Evolutionary conservation across 768 basidiomycete genomes (phyloP), one percentile per base, ranked within the genome.

Genomic region (Lyophyllum shimeji): DNA sequence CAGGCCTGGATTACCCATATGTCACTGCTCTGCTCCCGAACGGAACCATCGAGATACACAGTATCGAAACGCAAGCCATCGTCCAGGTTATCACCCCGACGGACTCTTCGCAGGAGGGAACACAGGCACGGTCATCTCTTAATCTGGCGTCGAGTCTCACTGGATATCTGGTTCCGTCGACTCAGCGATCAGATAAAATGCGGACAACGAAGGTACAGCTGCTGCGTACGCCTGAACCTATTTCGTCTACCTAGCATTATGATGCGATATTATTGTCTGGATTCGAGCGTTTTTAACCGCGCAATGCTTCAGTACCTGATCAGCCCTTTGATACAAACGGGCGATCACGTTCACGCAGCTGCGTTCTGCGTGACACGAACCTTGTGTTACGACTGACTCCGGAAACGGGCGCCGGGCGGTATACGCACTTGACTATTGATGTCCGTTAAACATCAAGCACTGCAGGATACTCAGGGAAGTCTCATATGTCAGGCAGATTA

Each of bases 1-100:
- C 61, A 92, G 92, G 84, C 56, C 75, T 94, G 50, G 94, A 97
- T 67, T 85, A 86, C 60, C 94, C 92, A 3, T 87, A 90, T 59
- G 74, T 94, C 50, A 84, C 86, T 12, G 82, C 93, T 0, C 79
- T 97, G 3, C 77, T 97, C 3, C 84, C 87, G 2, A 85, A 95
- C 66, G 78, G 84, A 49, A 88, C 85, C 1, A 82, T 98, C 52
- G 85, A 90, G 65, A 81, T 96, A 3, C 94, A 97, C 67, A 86
- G 79, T 57, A 73, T 96, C 52, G 84, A 91, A 67, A 83, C 86
- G 0, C 90, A 91, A 63, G 63, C 73, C 21, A 83, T 88, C 40
- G 78, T 83, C 1, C 94, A 95, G 67, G 82, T 86, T 25, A 72
- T 96, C 15, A 67, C 81, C 7, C 76, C 84, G 0, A 79, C 79